phyloP scores from a whole-genome alignment of 2,329 filamentous ascomycete species.

The Hypomyces perniciosus region DNA sequence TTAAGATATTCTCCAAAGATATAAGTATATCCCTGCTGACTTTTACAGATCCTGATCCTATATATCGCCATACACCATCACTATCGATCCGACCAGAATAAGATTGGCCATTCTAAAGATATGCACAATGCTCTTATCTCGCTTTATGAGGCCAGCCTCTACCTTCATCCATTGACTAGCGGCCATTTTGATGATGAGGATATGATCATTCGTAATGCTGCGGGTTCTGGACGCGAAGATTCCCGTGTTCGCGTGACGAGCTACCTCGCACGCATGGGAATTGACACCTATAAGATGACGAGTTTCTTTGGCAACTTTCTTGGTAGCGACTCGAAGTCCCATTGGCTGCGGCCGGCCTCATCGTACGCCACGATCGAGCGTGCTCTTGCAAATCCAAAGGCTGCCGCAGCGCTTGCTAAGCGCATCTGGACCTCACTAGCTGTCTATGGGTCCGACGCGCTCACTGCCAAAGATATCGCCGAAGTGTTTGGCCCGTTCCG shows the following conservation, averaged over 20 bases:
- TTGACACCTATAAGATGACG: neutral
- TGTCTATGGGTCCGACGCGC: too few relatives aligned
- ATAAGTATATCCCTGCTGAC: too few relatives aligned
- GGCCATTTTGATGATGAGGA: neutral
- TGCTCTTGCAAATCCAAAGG: constrained; percentile 20
- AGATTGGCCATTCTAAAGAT: constrained; percentile 18
- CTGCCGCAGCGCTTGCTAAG: constrained; percentile 21
- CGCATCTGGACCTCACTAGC: constrained; percentile 26
- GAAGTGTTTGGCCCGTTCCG: too few relatives aligned
- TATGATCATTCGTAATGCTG: constrained; percentile 2
- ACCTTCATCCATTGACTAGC: neutral
- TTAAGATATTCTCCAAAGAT: too few relatives aligned
- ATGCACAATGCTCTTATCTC: constrained; percentile 1
- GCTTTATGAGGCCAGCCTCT: neutral
- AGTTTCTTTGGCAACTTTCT: neutral
- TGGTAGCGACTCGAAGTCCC: neutral
- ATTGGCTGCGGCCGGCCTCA: constrained; percentile 15
- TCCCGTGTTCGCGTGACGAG: constrained; percentile 1
- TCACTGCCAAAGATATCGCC: too few relatives aligned
- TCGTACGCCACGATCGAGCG: constrained; percentile 23
- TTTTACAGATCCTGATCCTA: too few relatives aligned
- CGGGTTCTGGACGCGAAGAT: neutral
- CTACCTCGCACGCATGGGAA: neutral
- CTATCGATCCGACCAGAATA: constrained; percentile 19
- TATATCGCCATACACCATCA: constrained; percentile 26